Base-by-base conservation (phyloP, 2,329 filamentous ascomycete genomes). In the Ciborinia camelliae region DNA sequence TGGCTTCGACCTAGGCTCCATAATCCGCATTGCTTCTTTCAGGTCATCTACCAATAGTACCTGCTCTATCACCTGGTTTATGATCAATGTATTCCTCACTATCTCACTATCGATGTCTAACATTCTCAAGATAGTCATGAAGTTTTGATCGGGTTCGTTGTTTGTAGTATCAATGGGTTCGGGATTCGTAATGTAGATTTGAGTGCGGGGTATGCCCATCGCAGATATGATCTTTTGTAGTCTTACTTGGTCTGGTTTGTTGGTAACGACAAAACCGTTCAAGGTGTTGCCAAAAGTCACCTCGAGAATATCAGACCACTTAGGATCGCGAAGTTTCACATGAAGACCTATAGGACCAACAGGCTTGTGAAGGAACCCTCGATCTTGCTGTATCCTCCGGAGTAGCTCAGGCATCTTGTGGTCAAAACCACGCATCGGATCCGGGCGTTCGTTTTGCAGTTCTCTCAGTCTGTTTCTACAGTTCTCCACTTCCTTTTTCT, bases 281-380 rank as follows among this genome's bases (percentile, higher is more conserved):
- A 98, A 79, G 0, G 79, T 81, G 4, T 76, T 77, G n/a, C 91
- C 91, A 53, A 97, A 82, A 1, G 85, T 85, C 68, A 84, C 89
- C 74, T 99, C 95, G 18, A 99, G 76, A 51, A 96, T 86, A 0
- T 85, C 84, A 1, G 89, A 90, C 95, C 95, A 99, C 71, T 91
- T 83, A 0, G 91, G 89, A 69, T 94, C 88, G 43, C 86, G 79
- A 30, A 99, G 79, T 69, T 86, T 87, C 60, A 99, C 82, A 72
- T 95, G 85, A 30, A 86, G 80, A 37, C 93, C 95, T 18, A 98
- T 80, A 0, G 95, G 95, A 0, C 95, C 95, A 41, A 98, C 81
- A 2, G 95, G 95, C 67, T 84, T 88, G 51, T 84, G 79, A 30
- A 81, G 79, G 73, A 96, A 98, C 0, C 86, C 81, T 2, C 68